Evolutionary conservation across 1,139 yeast genomes (phyloP).

Genomic region (Suhomyces kunorum): DNA sequence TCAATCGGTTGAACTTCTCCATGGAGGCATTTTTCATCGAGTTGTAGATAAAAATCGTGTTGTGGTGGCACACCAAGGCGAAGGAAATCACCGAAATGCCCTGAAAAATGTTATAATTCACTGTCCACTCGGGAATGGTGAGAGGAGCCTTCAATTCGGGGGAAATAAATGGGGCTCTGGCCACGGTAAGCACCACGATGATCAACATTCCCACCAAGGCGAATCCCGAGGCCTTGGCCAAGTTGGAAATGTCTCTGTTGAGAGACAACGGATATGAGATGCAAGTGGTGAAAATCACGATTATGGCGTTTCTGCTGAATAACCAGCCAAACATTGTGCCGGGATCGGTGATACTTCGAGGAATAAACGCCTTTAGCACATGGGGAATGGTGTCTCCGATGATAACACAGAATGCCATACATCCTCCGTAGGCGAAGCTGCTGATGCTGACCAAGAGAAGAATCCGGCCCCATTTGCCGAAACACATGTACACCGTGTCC

Average conservation of each 20-base stretch:
- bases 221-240: constrained; percentile 85
- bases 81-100: constrained; percentile 91
- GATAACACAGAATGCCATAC: constrained; percentile 90
- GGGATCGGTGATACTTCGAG: constrained; percentile 42
- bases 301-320: constrained; percentile 66
- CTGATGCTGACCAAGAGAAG: constrained; percentile 76
- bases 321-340: constrained; percentile 49
- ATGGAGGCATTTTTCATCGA: constrained; percentile 76
- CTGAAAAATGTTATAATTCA: constrained; percentile 73
- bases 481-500: constrained; percentile 79
- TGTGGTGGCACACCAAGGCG: constrained; percentile 94
- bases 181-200: constrained; percentile 71
- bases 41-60: constrained; percentile 84
- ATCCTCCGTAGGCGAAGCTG: constrained; percentile 90
- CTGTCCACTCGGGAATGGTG: constrained; percentile 48
- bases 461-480: constrained; percentile 71
- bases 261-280: constrained; percentile 84
- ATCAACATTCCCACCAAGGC: constrained; percentile 83
- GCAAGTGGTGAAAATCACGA: constrained; percentile 65
- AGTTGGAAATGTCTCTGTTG: constrained; percentile 75
- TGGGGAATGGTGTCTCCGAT: constrained; percentile 96
- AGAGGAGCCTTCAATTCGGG: constrained; percentile 49
- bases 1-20: constrained; percentile 69
- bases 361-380: constrained; percentile 70
- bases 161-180: constrained; percentile 68